Conservation (phyloP, 169 alveolate species). For the Theileria annulata region DNA sequence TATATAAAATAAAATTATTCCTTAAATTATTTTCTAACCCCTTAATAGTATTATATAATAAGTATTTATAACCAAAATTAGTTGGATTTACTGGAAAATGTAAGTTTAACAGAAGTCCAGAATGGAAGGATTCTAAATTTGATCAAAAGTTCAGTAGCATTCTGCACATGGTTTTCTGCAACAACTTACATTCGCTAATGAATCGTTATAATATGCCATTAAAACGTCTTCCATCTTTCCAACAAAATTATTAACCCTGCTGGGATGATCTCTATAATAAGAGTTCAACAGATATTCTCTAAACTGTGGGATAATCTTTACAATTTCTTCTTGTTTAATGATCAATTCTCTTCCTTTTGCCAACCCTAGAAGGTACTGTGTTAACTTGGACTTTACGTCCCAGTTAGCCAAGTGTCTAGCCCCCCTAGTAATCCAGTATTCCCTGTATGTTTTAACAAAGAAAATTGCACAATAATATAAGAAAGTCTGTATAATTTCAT, state of each 20-base stretch:
- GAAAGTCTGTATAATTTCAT: neutral
- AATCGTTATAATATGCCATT: neutral
- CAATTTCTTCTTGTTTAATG: neutral
- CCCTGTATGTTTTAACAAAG: constrained; percentile 5
- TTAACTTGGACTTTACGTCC: neutral
- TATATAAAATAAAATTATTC: no score
- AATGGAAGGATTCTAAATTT: no score
- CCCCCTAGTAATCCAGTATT: neutral
- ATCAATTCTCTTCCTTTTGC: neutral
- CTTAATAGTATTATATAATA: no score
- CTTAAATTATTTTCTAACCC: no score
- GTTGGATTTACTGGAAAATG: no score
- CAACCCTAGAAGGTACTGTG: neutral
- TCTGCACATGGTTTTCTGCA: neutral
- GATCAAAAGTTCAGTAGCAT: neutral
- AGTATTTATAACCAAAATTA: no score
- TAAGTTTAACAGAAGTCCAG: no score
- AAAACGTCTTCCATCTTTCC: neutral
- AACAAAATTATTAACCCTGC: neutral
- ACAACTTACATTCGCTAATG: neutral
- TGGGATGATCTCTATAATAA: constrained; percentile 1
- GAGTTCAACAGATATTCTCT: neutral
- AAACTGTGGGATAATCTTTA: neutral
- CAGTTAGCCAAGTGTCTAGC: neutral
- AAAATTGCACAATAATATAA: constrained; percentile 2